Evolutionary conservation across 257 asterid species (phyloP).

Genomic region (Solanum sparsipilum): DNA sequence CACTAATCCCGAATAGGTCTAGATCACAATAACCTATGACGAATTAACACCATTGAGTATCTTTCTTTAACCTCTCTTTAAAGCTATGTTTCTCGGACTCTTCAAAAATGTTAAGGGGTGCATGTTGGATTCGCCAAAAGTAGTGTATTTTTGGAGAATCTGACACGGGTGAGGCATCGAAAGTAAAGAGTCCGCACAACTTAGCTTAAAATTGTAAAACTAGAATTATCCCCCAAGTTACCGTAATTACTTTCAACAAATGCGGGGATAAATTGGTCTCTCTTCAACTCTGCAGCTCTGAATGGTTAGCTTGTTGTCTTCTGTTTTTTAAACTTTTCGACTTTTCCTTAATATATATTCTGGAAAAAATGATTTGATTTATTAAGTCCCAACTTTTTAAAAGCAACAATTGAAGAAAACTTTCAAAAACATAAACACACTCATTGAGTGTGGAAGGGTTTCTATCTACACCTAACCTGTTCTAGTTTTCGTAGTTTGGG

Average conservation of each 20-base stretch:
- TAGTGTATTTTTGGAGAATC: too few species aligned
- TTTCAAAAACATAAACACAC: background rate
- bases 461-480: background rate
- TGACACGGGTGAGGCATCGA: too few species aligned
- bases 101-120: too few species aligned
- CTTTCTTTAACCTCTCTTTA: background rate
- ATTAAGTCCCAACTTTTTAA: background rate
- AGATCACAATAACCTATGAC: background rate
- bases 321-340: background rate
- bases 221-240: background rate
- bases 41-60: background rate
- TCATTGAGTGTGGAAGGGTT: background rate
- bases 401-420: background rate
- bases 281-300: background rate
- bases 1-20: background rate
- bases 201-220: background rate
- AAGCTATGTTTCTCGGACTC: background rate
- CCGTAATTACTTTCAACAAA: background rate
- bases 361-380: background rate
- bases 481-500: background rate
- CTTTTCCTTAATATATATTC: background rate
- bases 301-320: background rate
- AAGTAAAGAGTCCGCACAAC: too few species aligned
- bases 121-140: too few species aligned
- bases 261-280: background rate